Evolutionary conservation across 2,329 filamentous ascomycete species (phyloP).

Genomic region (Sphaerulina musiva): DNA sequence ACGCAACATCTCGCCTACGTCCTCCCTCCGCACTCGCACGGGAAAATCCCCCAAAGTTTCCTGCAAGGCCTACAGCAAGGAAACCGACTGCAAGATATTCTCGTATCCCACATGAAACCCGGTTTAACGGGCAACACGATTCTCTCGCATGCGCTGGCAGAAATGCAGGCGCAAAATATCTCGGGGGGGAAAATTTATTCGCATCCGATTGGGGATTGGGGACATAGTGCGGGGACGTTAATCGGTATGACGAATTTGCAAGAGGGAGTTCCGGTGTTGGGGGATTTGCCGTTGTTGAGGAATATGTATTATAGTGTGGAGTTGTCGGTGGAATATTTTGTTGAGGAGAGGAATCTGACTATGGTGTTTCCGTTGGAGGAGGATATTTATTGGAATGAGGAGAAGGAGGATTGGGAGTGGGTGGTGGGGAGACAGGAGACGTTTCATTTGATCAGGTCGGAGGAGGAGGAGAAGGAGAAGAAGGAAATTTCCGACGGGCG

Average conservation of each 20-base stretch:
- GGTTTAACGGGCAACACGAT: slow-evolving; percentile 17
- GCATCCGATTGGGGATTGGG: slow-evolving; percentile 23
- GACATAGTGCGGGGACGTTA: slow-evolving; percentile 18
- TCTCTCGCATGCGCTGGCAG: slow-evolving; percentile 6
- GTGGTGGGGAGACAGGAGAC: slow-evolving; percentile 21
- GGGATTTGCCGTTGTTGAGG: slow-evolving; percentile 18
- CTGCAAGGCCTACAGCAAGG: slow-evolving; percentile 13
- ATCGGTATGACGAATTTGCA: slow-evolving; percentile 23
- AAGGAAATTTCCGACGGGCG: background rate
- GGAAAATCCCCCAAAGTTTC: slow-evolving; percentile 14
- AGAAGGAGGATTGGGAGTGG: slow-evolving; percentile 17
- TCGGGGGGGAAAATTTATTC: slow-evolving; percentile 17
- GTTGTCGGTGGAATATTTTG: slow-evolving; percentile 19
- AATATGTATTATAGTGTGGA: slow-evolving; percentile 21
- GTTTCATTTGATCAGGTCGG: slow-evolving; percentile 17
- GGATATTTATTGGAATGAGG: slow-evolving; percentile 20
- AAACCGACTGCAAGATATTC: slow-evolving; percentile 21
- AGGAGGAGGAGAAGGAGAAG: background rate
- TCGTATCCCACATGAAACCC: slow-evolving; percentile 14
- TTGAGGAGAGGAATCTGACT: slow-evolving; percentile 16
- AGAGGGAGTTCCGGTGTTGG: slow-evolving; percentile 17
- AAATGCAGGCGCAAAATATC: slow-evolving; percentile 11
- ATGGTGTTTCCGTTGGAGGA: slow-evolving; percentile 20
- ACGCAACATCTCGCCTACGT: slow-evolving; percentile 23
- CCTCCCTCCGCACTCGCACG: slow-evolving; percentile 9